These are phyloP conservation scores for Penicillium lividum DNA, from an alignment of 495 filamentous ascomycete genomes.

Conservation along the genomic window DNA sequence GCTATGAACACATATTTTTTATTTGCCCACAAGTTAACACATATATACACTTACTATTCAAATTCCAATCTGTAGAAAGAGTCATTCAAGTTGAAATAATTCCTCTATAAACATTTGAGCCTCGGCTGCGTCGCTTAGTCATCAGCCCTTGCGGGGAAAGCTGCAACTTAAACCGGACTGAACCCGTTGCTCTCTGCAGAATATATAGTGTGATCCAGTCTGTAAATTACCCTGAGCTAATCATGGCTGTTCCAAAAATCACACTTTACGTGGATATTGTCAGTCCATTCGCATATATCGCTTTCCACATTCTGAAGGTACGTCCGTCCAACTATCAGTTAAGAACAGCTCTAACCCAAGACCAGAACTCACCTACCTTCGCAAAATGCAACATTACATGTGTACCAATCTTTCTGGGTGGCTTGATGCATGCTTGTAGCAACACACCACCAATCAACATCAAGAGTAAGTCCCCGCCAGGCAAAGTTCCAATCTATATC, in stretches of 20 bases:
- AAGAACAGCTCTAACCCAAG: background rate
- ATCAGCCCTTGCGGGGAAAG: slow-evolving; percentile 9
- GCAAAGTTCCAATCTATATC: background rate
- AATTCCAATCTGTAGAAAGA: no score
- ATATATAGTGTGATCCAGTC: background rate
- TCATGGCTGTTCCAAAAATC: slow-evolving; percentile 58
- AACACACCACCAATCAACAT: slow-evolving; percentile 66
- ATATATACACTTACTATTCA: no score
- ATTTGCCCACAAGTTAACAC: no score
- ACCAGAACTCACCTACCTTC: slow-evolving; percentile 63
- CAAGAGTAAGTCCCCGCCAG: slow-evolving; percentile 55
- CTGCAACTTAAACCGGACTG: slow-evolving; percentile 1
- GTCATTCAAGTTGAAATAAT: background rate
- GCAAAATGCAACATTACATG: slow-evolving; percentile 59
- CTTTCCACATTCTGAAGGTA: slow-evolving; percentile 63
- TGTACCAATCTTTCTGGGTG: slow-evolving; percentile 69
- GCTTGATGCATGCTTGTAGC: slow-evolving; percentile 64
- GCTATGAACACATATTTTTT: no score
- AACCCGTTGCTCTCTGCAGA: background rate
- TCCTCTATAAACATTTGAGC: slow-evolving; percentile 1
- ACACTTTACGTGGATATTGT: slow-evolving; percentile 69
- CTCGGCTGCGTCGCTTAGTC: slow-evolving; percentile 18
- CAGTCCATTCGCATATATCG: slow-evolving; percentile 70
- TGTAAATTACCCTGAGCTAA: background rate
- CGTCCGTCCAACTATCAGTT: background rate